Evolutionary conservation across 306 rosid species (phyloP), one percentile per base, ranked within the genome.

Genomic region (Ormosia emarginata): DNA sequence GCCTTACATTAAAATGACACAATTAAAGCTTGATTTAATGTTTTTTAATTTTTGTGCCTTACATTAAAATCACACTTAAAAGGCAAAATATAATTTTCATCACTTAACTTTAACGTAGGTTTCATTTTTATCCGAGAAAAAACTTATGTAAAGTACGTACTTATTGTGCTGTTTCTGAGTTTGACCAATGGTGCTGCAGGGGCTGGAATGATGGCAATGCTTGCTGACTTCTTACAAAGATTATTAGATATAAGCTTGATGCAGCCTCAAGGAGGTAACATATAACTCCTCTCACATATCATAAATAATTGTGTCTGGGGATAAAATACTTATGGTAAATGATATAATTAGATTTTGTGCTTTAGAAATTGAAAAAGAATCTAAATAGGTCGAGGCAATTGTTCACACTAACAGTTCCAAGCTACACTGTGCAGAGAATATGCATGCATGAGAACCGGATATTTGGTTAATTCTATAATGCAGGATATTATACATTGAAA

Each of bases 141-240:
- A n/a, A n/a, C n/a, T n/a, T n/a, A n/a, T n/a, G n/a, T n/a, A n/a
- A n/a, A n/a, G n/a, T n/a, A n/a, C n/a, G n/a, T n/a, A n/a, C n/a
- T n/a, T n/a, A n/a, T n/a, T n/a, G n/a, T n/a, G n/a, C n/a, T n/a
- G 36, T 62, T 49, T 77, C 61, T 39, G 52, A 50, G 39, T 77
- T 52, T 39, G 52, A 50, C 62, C 5, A 8, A 40, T 68, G 62
- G 39, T 63, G 11, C 43, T 65, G 62, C 87, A 71, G 80, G 83
- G 50, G 12, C 7, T 78, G 52, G 61, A 79, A 15, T 56, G 52
- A 52, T 24, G 41, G 8, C 79, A 24, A 17, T 78, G 65, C 66
- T 73, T 37, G 58, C 73, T 79, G 63, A 53, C 77, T 75, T 56
- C 66, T 81, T 81, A 29, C 61, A 47, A 63, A 3, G 0, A 8